phyloP scores from a whole-genome alignment of 2,329 filamentous ascomycete genomes.

The Fusarium aywerte region DNA sequence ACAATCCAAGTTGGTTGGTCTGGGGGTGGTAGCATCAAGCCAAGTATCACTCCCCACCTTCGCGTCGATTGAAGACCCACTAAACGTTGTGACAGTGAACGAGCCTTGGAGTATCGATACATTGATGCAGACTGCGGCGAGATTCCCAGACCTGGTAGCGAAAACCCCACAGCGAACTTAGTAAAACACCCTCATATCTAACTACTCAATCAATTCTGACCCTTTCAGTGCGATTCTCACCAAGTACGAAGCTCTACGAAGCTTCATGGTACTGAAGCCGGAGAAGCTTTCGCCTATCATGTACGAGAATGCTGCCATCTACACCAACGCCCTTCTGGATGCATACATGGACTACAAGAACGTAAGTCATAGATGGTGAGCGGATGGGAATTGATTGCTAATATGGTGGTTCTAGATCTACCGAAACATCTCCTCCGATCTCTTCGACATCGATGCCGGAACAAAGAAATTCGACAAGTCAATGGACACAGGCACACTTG shows the following conservation, averaged over 20 bases:
- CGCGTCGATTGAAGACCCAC: neutral
- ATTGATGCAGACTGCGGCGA: neutral
- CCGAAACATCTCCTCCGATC: neutral
- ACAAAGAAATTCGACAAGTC: neutral
- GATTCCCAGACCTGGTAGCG: neutral
- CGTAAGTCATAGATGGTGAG: neutral
- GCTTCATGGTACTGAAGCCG: neutral
- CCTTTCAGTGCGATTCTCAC: neutral
- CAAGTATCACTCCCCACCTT: neutral
- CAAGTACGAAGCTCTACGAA: neutral
- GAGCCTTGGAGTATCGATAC: neutral
- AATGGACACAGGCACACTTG: neutral
- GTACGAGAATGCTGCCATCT: conserved; percentile 1
- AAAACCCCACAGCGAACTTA: neutral
- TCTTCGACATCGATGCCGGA: neutral
- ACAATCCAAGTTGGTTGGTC: conserved; percentile 8
- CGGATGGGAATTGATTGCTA: neutral
- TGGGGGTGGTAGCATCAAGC: neutral
- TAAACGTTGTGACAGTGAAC: neutral
- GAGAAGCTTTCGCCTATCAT: neutral
- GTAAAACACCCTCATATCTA: neutral
- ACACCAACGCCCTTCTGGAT: neutral
- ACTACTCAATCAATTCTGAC: neutral
- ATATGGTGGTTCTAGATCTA: neutral
- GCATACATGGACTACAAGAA: conserved; percentile 8